Evolutionary conservation across 768 basidiomycete species (phyloP), one percentile per base, ranked within the genome.

Genomic region (Lactifluus echinatus): DNA sequence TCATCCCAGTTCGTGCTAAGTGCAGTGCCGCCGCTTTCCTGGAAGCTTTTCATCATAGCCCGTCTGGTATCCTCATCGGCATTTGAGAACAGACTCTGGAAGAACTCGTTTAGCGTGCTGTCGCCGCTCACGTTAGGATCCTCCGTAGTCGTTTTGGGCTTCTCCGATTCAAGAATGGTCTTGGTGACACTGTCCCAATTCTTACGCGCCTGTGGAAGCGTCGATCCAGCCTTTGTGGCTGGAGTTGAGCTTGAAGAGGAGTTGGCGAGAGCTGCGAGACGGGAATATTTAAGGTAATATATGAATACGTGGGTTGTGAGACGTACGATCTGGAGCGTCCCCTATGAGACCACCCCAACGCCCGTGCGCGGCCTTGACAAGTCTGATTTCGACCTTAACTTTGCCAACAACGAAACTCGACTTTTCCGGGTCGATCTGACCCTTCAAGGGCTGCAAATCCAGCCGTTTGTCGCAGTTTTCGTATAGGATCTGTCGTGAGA

Each of bases 31-130:
- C 93, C 93, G 63, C 89, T 92, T 75, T 99, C 95, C 59, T 79
- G 77, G 70, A 90, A 97, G 67, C 91, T 94, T 79, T 99, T 99
- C 84, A 97, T 84, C 93, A 99, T 99, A 3, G 96, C 96, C 36
- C 85, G 80, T 65, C 78, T 83, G 14, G 94, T 91, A 65, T 99
- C 90, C 0, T 93, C 89, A 64, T 96, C 93, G 24, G 94, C 89
- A 68, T 89, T 89, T 6, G 79, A 77, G 66, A 87, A 99, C 60
- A 99, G 82, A 74, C 90, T 88, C 67, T 89, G 87, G 82, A 94
- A 94, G 74, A 95, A 90, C 28, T 76, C 66, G 71, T 97, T 95
- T 56, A 96, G 79, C 5, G 89, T 82, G 56, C 75, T 79, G 69
- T 96, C 93, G 21, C 94, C 94, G 23, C 89, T 89, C 17, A 85